These are phyloP conservation scores for Microsporum ferrugineum DNA, from an alignment of 2,329 filamentous ascomycete species.

Conservation along the genomic window DNA sequence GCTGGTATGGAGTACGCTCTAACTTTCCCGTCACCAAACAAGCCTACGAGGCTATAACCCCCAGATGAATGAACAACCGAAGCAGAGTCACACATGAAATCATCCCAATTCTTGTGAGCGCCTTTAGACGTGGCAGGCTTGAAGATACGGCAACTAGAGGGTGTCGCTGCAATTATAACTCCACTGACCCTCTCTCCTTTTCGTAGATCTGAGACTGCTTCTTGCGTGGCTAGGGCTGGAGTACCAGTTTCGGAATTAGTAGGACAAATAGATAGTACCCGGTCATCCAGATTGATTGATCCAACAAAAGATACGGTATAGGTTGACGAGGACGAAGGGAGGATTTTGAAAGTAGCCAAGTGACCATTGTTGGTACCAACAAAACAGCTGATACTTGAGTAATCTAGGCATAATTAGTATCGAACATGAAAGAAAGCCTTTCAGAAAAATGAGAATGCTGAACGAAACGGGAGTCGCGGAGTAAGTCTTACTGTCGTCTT, in stretches of 20 bases:
- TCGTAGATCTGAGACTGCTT: slow-evolving; percentile 62
- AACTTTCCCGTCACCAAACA: slow-evolving; percentile 72
- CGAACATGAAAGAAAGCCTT: neutral
- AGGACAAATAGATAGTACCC: slow-evolving; percentile 63
- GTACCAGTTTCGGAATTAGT: slow-evolving; percentile 68
- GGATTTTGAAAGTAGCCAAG: slow-evolving; percentile 77
- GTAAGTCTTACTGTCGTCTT: slow-evolving; percentile 55
- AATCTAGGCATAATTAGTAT: slow-evolving; percentile 41
- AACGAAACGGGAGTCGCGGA: neutral
- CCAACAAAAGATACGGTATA: slow-evolving; percentile 67
- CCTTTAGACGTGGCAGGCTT: slow-evolving; percentile 75
- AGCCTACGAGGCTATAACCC: slow-evolving; percentile 66
- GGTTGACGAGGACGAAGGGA: slow-evolving; percentile 57
- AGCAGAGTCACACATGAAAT: slow-evolving; percentile 69
- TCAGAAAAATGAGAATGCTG: neutral
- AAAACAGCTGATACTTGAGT: slow-evolving; percentile 87
- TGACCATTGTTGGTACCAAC: slow-evolving; percentile 79
- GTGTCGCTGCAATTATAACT: slow-evolving; percentile 64
- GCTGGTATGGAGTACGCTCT: slow-evolving; percentile 79
- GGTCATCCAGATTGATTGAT: slow-evolving; percentile 53
- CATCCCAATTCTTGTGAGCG: slow-evolving; percentile 83
- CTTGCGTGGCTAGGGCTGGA: slow-evolving; percentile 62
- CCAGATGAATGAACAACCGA: slow-evolving; percentile 63
- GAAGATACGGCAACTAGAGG: slow-evolving; percentile 71
- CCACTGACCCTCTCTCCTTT: slow-evolving; percentile 67